Conservation (phyloP, 2,329 filamentous ascomycete species). For the Blastomyces percursus region DNA sequence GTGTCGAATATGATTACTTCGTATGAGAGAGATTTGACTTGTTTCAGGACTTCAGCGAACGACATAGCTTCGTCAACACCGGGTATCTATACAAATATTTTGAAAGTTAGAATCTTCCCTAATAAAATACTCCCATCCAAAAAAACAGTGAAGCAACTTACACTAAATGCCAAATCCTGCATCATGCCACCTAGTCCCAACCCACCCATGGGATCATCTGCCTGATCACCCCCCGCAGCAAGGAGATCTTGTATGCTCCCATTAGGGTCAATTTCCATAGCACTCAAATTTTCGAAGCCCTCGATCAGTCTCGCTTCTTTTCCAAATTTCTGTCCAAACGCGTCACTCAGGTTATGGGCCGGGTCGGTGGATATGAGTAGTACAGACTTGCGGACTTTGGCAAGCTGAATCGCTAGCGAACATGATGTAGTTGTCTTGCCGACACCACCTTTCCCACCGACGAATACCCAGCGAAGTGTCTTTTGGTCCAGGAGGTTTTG, state of each 20-base stretch:
- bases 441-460: slow-evolving; percentile 95
- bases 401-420: slow-evolving; percentile 94
- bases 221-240: slow-evolving; percentile 57
- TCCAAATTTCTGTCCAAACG: slow-evolving; percentile 97
- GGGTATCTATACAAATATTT: slow-evolving; percentile 56
- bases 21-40: slow-evolving; percentile 97
- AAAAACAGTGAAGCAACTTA: slow-evolving; percentile 36
- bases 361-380: slow-evolving; percentile 97
- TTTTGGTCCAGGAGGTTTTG: slow-evolving; percentile 93
- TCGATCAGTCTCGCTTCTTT: slow-evolving; percentile 91
- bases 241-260: slow-evolving; percentile 94
- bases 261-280: slow-evolving; percentile 99
- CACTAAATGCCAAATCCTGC: slow-evolving; percentile 94
- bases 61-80: slow-evolving; percentile 99
- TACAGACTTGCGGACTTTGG: slow-evolving; percentile 86
- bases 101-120: background rate
- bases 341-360: slow-evolving; percentile 94
- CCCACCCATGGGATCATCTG: slow-evolving; percentile 55
- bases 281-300: slow-evolving; percentile 85
- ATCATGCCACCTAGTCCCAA: slow-evolving; percentile 84
- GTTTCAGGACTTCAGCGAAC: slow-evolving; percentile 96
- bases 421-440: slow-evolving; percentile 99
- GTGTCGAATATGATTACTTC: slow-evolving; percentile 99
- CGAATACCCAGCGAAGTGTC: slow-evolving; percentile 95
- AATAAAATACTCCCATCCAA: too few species aligned